Conservation (phyloP, 1,284 basidiomycete species). For the Papiliotrema nemorosa region DNA sequence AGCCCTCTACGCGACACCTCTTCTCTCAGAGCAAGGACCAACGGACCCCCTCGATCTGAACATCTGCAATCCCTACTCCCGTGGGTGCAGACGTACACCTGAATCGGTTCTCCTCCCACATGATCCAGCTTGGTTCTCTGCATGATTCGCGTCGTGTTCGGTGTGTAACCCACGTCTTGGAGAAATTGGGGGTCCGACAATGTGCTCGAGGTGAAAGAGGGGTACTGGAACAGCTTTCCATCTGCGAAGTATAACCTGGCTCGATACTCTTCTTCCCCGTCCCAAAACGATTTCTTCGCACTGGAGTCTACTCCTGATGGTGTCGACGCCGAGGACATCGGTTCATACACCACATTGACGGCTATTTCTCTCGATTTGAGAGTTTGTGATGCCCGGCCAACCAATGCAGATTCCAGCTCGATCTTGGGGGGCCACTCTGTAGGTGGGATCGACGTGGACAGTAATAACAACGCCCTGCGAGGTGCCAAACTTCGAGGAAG, state of each 20-base stretch:
- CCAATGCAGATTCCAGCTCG: slow-evolving; percentile 32
- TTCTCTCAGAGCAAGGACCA: slow-evolving; percentile 42
- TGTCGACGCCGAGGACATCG: too few species aligned
- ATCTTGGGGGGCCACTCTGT: slow-evolving; percentile 37
- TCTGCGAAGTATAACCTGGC: slow-evolving; percentile 37
- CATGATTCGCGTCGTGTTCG: background rate
- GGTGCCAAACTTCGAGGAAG: slow-evolving; percentile 28
- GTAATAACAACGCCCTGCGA: slow-evolving; percentile 30
- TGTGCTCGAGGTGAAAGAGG: slow-evolving; percentile 14
- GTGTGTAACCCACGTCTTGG: slow-evolving; percentile 13
- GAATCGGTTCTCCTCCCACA: slow-evolving; percentile 7
- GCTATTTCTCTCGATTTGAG: slow-evolving; percentile 26
- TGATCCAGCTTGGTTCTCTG: background rate
- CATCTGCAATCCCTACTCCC: slow-evolving; percentile 69
- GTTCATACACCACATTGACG: slow-evolving; percentile 41
- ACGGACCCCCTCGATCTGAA: slow-evolving; percentile 59
- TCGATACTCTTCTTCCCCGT: slow-evolving; percentile 14
- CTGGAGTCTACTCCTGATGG: slow-evolving; percentile 4
- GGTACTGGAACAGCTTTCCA: slow-evolving; percentile 20
- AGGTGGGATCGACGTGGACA: slow-evolving; percentile 37
- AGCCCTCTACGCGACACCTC: slow-evolving; percentile 40
- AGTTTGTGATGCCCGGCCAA: slow-evolving; percentile 13
- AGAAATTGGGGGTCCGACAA: slow-evolving; percentile 14
- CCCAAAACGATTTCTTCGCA: background rate
- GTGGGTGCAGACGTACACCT: slow-evolving; percentile 70